phyloP scores from a whole-genome alignment of 805 yeast genomes.

The Peterozyma xylosa region DNA sequence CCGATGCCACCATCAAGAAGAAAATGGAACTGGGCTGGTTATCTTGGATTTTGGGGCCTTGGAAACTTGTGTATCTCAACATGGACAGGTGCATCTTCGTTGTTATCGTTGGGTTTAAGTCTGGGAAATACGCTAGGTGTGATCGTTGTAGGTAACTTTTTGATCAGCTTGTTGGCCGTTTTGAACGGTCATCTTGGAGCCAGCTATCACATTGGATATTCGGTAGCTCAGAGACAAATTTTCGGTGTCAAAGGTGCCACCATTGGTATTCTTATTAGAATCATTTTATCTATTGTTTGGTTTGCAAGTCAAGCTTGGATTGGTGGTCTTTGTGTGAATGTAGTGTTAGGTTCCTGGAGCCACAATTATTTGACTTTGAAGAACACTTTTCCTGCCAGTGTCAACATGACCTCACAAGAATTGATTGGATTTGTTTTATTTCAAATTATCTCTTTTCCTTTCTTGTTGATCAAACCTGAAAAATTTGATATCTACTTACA shows the following conservation, averaged over 20 bases:
- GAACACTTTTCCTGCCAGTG: conserved; percentile 13
- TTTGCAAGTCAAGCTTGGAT: conserved; percentile 27
- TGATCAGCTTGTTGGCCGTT: conserved; percentile 21
- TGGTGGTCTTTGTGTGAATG: conserved; percentile 32
- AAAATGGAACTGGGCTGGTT: conserved; percentile 24
- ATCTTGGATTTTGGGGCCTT: conserved; percentile 14
- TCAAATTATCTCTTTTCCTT: conserved; percentile 16
- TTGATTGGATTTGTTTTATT: conserved; percentile 16
- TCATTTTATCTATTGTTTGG: conserved; percentile 15
- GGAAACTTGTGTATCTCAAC: conserved; percentile 35
- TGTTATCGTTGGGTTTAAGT: conserved; percentile 29
- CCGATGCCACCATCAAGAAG: conserved; percentile 30
- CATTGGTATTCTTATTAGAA: conserved; percentile 32
- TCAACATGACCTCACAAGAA: conserved; percentile 15
- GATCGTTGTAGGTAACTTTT: conserved; percentile 31
- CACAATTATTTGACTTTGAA: conserved; percentile 22
- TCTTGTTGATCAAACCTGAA: conserved; percentile 20
- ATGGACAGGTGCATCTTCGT: conserved; percentile 36
- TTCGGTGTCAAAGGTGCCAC: conserved; percentile 39
- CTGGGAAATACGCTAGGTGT: conserved; percentile 35
- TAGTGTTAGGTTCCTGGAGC: conserved; percentile 32
- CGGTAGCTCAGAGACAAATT: conserved; percentile 35
- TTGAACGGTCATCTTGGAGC: conserved; percentile 13
- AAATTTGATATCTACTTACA: conserved; percentile 16
- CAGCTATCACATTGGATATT: conserved; percentile 31